Conservation (phyloP, 768 basidiomycete genomes). For the Amanita pallidorosea region DNA sequence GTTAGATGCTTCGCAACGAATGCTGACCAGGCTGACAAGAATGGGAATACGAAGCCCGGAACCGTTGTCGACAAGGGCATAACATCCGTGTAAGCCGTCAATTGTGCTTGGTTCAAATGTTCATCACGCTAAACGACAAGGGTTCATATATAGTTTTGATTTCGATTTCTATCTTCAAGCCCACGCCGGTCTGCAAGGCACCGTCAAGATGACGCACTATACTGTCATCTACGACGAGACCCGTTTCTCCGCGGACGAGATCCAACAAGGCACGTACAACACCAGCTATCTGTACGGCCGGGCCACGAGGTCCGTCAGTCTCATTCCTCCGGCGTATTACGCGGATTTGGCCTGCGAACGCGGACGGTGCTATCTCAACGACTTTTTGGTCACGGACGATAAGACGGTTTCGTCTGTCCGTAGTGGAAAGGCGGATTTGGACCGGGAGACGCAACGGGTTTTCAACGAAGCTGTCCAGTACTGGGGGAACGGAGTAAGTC, state of each 20-base stretch:
- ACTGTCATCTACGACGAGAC: conserved; percentile 75
- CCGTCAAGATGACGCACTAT: conserved; percentile 68
- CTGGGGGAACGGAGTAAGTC: conserved; percentile 45
- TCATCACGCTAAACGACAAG: no score
- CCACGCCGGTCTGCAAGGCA: conserved; percentile 64
- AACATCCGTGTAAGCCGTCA: conserved; percentile 46
- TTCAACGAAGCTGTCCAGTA: conserved; percentile 32
- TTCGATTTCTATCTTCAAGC: conserved; percentile 66
- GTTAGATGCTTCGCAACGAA: conserved; percentile 46
- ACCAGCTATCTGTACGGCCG: conserved; percentile 69
- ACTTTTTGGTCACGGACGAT: conserved; percentile 48
- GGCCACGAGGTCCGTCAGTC: conserved; percentile 75
- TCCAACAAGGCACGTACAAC: conserved; percentile 66
- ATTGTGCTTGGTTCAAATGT: background rate
- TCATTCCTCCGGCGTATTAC: conserved; percentile 74
- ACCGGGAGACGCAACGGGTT: conserved; percentile 26
- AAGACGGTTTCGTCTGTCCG: conserved; percentile 25
- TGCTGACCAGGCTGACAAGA: conserved; percentile 38
- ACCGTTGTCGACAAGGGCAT: conserved; percentile 76
- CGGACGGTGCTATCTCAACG: conserved; percentile 66
- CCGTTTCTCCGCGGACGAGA: conserved; percentile 48
- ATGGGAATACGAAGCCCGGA: conserved; percentile 72
- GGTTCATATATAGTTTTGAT: conserved; percentile 31
- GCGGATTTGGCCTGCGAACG: conserved; percentile 79
- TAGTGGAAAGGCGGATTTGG: conserved; percentile 20